Conservation (phyloP, 2,329 filamentous ascomycete genomes). For the Knufia petricola region DNA sequence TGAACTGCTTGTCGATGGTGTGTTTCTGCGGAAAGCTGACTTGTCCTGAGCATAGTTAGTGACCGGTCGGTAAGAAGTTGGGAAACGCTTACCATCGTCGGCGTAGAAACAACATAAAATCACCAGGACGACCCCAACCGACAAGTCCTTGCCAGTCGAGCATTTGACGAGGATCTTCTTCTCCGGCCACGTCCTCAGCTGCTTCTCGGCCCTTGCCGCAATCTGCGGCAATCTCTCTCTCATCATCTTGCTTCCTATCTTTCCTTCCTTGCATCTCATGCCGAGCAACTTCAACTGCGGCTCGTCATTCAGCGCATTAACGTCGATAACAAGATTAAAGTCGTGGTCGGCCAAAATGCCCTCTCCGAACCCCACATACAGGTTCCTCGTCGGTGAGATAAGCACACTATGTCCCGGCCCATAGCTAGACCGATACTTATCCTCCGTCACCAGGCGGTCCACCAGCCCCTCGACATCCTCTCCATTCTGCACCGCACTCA, state of each 20-base stretch:
- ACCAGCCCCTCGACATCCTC: conserved; percentile 47
- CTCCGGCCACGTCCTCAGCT: conserved; percentile 26
- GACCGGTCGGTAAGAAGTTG: no score
- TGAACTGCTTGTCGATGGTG: conserved; percentile 60
- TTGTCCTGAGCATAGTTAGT: conserved; percentile 8
- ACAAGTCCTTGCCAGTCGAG: conserved; percentile 67
- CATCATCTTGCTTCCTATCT: conserved; percentile 75
- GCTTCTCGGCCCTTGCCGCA: conserved; percentile 38
- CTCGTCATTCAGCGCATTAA: conserved; percentile 29
- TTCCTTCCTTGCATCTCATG: conserved; percentile 60
- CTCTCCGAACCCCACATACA: conserved; percentile 26
- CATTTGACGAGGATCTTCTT: conserved; percentile 54
- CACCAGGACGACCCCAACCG: conserved; percentile 66
- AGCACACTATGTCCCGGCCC: conserved; percentile 23
- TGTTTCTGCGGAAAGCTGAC: conserved; percentile 11
- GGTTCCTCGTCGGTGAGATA: conserved; percentile 32
- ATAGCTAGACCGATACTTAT: conserved; percentile 17
- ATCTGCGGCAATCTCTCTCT: conserved; percentile 52
- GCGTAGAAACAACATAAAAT: conserved; percentile 65
- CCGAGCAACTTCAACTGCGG: conserved; percentile 35
- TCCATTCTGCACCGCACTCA: conserved; percentile 52
- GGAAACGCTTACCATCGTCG: conserved; percentile 50
- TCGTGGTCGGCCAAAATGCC: conserved; percentile 29
- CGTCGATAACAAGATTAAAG: conserved; percentile 37
- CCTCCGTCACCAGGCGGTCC: conserved; percentile 30